phyloP scores from a whole-genome alignment of 169 alveolate species.

The Plasmodium reichenowi region DNA sequence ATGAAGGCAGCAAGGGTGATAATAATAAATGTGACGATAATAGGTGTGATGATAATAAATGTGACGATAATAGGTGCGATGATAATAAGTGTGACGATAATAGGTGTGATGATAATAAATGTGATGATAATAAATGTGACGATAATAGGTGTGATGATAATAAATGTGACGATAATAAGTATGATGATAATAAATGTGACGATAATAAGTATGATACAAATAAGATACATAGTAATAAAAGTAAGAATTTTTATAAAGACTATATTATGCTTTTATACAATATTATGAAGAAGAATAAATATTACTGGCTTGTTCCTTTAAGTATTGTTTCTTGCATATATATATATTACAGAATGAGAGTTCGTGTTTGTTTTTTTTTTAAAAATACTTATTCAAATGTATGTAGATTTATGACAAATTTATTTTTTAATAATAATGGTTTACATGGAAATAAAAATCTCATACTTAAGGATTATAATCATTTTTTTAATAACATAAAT shows the following conservation, averaged over 20 bases:
- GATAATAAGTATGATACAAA: too few relatives aligned
- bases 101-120: neutral
- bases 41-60: neutral
- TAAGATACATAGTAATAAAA: neutral
- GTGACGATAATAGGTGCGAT: neutral
- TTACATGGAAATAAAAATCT: neutral
- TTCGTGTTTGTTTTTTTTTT: neutral
- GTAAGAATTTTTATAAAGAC: conserved; percentile 11
- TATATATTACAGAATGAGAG: conserved; percentile 43
- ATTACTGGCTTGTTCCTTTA: conserved; percentile 62
- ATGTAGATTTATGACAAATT: neutral
- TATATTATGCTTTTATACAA: conserved; percentile 8
- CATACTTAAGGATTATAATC: conserved; percentile 29
- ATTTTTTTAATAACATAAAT: conserved; percentile 55
- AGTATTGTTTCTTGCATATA: conserved; percentile 21
- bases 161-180: too few relatives aligned
- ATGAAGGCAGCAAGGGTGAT: too few relatives aligned
- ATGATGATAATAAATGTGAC: too few relatives aligned
- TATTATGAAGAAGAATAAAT: conserved; percentile 18
- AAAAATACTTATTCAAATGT: conserved; percentile 10
- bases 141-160: too few relatives aligned
- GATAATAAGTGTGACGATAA: neutral
- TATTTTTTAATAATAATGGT: neutral
- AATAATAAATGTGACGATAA: neutral
- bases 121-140: neutral